phyloP scores from a whole-genome alignment of 1,284 basidiomycete species.

The Cystobasidium slooffiae region DNA sequence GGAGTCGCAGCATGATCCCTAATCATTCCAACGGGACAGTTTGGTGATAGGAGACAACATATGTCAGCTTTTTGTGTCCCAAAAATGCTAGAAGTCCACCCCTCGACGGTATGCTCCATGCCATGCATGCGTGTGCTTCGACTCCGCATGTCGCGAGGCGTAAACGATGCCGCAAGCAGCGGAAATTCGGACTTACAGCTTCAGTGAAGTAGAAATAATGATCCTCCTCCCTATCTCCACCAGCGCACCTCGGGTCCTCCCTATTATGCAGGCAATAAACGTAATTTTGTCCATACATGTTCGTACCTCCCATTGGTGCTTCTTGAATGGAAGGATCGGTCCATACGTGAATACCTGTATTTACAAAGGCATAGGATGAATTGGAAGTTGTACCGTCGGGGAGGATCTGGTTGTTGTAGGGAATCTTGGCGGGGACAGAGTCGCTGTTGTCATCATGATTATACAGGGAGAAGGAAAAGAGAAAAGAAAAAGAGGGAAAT shows the following conservation, averaged over 20 bases:
- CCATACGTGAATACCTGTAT: conserved; percentile 42
- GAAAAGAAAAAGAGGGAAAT: no score
- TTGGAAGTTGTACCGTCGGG: conserved; percentile 14
- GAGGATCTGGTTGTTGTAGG: not conserved
- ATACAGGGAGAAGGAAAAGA: no score
- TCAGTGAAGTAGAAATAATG: conserved; percentile 33
- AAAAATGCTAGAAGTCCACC: no score
- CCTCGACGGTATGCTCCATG: no score
- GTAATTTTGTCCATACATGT: conserved; percentile 43
- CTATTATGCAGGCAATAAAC: conserved; percentile 28
- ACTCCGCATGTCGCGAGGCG: not conserved
- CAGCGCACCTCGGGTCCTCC: conserved; percentile 27
- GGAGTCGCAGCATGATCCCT: no score
- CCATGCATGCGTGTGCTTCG: not conserved
- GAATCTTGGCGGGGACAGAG: conserved; percentile 29
- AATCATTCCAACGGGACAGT: no score
- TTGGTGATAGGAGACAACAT: no score
- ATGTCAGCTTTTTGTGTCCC: no score
- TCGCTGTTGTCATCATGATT: conserved; percentile 11
- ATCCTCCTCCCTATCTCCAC: conserved; percentile 40
- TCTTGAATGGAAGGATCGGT: not conserved
- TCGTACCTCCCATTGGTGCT: conserved; percentile 4
- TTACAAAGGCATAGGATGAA: conserved; percentile 37
- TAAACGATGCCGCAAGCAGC: not conserved
- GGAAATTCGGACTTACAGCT: not conserved